Evolutionary conservation across 2,329 filamentous ascomycete species (phyloP), one percentile per base, ranked within the genome.

Genomic region (Ophiostoma novo-ulmi): DNA sequence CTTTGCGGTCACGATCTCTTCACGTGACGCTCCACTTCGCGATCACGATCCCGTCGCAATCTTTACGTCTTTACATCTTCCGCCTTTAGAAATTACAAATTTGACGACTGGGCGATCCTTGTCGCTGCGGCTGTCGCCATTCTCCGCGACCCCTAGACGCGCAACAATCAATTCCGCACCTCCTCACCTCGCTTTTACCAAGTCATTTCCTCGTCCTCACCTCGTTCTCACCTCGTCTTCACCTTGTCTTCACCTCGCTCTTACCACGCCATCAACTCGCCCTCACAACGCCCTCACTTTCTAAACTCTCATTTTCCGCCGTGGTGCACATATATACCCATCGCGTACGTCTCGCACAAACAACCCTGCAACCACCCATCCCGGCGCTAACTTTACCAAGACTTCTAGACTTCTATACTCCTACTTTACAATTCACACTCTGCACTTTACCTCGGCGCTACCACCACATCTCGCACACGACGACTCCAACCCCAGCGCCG

Each of bases 151-250:
- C 36, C 35, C 63, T 38, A 65, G 63, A 65, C 63, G 63, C 63
- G 63, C 63, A 65, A 64, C 61, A 64, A 35, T 38, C 61, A 64
- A 38, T 63, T 8, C 58, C 58, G 58, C 58, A 63, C 31, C 58
- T 63, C 14, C 10, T 63, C 35, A n/a, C 31, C 22, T 31, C 31
- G 61, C 63, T 20, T n/a, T 65, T 20, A 20, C 58, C 22, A 22
- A 39, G 35, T 4, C 10, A 39, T 65, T n/a, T 10, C 63, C 3
- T 22, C n/a, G 63, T 7, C 14, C 44, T 48, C 14, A 20, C 14
- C 3, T 22, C n/a, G 63, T 7, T 5, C 44, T 48, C 14, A 20
- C 14, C 3, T 22, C n/a, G 63, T 7, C 14, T 17, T 48, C 14
- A 20, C 63, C 3, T 22, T 10, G 63, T 7, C 14, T 17, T 48